Percentiles rank a stretch among this genome's conserved stretches.
Conservation (phyloP, 345 rosid genomes). For the Luvunga scandens region DNA sequence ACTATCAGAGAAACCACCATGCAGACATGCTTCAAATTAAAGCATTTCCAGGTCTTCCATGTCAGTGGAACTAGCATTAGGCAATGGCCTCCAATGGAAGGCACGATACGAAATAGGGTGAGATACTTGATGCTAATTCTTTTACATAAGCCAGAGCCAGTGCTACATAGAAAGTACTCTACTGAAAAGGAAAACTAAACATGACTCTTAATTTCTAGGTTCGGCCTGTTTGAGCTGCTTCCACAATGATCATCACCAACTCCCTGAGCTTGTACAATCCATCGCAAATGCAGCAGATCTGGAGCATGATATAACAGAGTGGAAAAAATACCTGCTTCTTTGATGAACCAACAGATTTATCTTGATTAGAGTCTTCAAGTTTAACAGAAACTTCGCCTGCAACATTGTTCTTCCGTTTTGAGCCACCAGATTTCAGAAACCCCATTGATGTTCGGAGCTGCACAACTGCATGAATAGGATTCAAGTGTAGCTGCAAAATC, state of each 20-base stretch:
- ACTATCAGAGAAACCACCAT: neutral
- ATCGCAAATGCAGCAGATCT: neutral
- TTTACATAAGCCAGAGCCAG: neutral
- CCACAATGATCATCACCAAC: neutral
- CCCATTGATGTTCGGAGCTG: conserved; percentile 78
- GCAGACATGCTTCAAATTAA: neutral
- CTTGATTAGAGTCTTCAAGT: conserved; percentile 34
- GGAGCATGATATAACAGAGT: neutral
- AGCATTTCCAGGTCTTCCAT: neutral
- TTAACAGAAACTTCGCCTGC: conserved; percentile 34
- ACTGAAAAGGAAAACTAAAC: neutral
- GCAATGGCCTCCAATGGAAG: neutral
- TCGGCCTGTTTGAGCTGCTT: neutral
- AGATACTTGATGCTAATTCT: neutral
- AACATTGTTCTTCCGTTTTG: conserved; percentile 40
- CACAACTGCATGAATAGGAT: conserved; percentile 80
- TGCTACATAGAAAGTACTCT: neutral
- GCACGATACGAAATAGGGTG: neutral
- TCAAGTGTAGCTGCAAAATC: conserved; percentile 75
- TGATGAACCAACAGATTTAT: conserved; percentile 44
- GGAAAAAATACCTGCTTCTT: conserved; percentile 56
- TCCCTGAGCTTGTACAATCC: neutral
- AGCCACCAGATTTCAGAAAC: conserved; percentile 34
- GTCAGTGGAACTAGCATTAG: neutral
- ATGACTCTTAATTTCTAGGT: neutral